Evolutionary conservation across 2,329 filamentous ascomycete species (phyloP), one percentile per base, ranked within the genome.

Genomic region (Penicillium verrucosum): DNA sequence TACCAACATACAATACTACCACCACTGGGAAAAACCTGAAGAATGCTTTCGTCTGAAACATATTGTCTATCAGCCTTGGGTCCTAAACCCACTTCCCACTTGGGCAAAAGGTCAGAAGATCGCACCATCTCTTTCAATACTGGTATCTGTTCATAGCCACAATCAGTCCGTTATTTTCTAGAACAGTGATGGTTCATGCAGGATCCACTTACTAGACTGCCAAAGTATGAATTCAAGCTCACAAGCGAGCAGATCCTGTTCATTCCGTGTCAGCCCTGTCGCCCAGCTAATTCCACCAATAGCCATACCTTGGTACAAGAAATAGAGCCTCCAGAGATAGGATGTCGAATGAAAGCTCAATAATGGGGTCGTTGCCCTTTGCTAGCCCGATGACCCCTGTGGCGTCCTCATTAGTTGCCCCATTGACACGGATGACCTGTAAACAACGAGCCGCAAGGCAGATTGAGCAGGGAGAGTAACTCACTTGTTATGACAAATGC

Each of bases 161-260:
- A 48, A 56, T 70, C 51, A 68, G 62, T 43, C 14, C 18, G 32
- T 23, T n/a, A 9, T 50, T 54, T 63, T 44, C 37, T 44, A 59
- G 44, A 14, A 45, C 27, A 16, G 16, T 48, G 32, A 38, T 49
- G 32, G 44, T 36, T 29, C 46, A 46, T 50, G 53, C 25, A 40
- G 37, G 54, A 60, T 61, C 55, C 38, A 69, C 72, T 49, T 68
- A 75, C 72, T 58, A 76, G 59, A 58, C 69, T 75, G 57, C 73
- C 92, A 82, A 94, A 97, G 71, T 95, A 96, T 1, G 90, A 90
- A 66, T 91, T 91, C 61, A 97, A 75, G 70, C 89, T 93, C 60
- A 96, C 81, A 51, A 97, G 82, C 14, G 92, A 95, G 76, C 89
- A 96, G 64, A 96, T 89, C 58, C 90, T 87, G 60, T 60, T 40